Evolutionary conservation across 1,284 basidiomycete species (phyloP), one percentile per base, ranked within the genome.

Genomic region (Cutaneotrichosporon sp.): DNA sequence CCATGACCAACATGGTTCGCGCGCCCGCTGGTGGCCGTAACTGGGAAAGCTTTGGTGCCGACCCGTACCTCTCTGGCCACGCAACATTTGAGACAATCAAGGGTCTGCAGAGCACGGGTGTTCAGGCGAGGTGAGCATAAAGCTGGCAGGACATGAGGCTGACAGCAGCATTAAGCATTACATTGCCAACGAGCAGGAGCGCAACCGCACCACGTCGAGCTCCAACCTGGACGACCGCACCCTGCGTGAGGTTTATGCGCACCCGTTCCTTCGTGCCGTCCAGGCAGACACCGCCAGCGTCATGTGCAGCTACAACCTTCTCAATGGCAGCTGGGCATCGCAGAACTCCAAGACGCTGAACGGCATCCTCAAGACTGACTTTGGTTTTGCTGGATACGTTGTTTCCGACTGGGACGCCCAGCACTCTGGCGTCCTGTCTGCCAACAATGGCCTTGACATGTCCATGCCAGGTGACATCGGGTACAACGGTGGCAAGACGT

Each of bases 41-140:
- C 70, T 92, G 87, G 87, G 88, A 92, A 77, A 87, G 86, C 8
- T 90, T 88, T 58, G 84, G 87, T 43, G 68, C 55, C 23, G 70
- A 73, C 58, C 87, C 88, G 0, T 90, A 84, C 75, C 76, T 91
- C 38, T 69, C 80, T 85, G 57, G 73, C 77, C 45, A 85, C 69
- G 80, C 81, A 0, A 82, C 86, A 1, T 86, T 84, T 56, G 83
- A 86, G 69, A 88, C 85, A 2, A 80, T 90, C 55, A 70, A 84
- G 20, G 88, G 88, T 1, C 75, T 89, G 72, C 88, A 91, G 66
- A 69, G 77, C 36, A 78, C 77, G 1, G 87, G 88, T 34, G 85
- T 90, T 0, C 85, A 77, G 59, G 76, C 76, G 13, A 69, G 64
- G 70, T 75, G 40, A 60, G 69, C 0, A n/a, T n/a, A 7, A 9